phyloP scores from a whole-genome alignment of 1,284 basidiomycete genomes.

The Fomes fomentarius region DNA sequence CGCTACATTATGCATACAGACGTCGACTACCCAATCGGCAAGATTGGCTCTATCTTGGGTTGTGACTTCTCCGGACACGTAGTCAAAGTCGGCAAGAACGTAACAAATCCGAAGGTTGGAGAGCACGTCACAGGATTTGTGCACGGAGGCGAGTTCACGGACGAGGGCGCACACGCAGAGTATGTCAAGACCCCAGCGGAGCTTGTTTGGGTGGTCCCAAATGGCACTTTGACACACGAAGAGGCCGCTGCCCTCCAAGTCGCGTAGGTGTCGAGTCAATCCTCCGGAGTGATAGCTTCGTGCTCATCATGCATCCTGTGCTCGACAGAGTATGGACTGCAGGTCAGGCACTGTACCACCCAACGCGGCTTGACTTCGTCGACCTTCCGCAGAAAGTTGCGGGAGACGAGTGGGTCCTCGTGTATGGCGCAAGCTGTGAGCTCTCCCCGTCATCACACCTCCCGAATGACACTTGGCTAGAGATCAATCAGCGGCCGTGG shows the following conservation, averaged over 20 bases:
- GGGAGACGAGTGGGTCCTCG: slow-evolving; percentile 28
- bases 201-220: slow-evolving; percentile 37
- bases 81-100: slow-evolving; percentile 26
- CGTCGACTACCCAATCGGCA: background rate
- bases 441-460: background rate
- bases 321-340: slow-evolving; percentile 36
- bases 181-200: slow-evolving; percentile 39
- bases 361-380: slow-evolving; percentile 25
- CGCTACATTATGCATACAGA: too few species aligned
- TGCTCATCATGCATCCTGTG: too few species aligned
- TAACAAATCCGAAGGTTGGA: slow-evolving; percentile 21
- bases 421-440: slow-evolving; percentile 36
- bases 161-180: slow-evolving; percentile 41
- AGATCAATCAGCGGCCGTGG: slow-evolving; percentile 34
- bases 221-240: slow-evolving; percentile 30
- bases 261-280: slow-evolving; percentile 4
- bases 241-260: slow-evolving; percentile 36
- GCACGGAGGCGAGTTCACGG: slow-evolving; percentile 21
- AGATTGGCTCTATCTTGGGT: slow-evolving; percentile 22
- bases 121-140: slow-evolving; percentile 29
- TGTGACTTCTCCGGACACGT: slow-evolving; percentile 28
- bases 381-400: slow-evolving; percentile 26
- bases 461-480: background rate
- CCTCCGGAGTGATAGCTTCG: too few species aligned
- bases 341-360: slow-evolving; percentile 37